Percentiles rank a stretch among this genome's conserved stretches.
phyloP scores from a whole-genome alignment of 495 filamentous ascomycete genomes.

The Trichoderma gamsii region DNA sequence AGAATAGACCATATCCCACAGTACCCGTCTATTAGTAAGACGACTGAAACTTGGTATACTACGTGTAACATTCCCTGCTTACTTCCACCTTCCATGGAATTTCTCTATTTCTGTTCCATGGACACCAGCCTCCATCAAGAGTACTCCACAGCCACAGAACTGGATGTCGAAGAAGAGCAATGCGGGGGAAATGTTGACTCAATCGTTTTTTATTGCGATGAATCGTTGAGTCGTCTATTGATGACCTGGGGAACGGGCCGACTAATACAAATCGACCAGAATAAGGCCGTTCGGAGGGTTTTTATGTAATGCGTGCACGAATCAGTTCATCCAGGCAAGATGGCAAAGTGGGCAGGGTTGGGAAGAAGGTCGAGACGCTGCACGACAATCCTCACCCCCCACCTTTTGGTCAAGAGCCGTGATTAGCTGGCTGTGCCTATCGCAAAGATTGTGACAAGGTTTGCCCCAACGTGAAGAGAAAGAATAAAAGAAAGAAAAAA shows the following conservation, averaged over 20 bases:
- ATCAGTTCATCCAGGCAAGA: not conserved
- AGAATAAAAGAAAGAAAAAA: too few relatives aligned
- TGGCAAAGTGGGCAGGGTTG: not conserved
- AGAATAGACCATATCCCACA: not conserved
- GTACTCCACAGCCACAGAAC: not conserved
- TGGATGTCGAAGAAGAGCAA: not conserved
- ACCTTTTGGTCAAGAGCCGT: not conserved
- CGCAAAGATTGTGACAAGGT: slow-evolving; percentile 1
- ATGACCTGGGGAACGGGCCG: not conserved
- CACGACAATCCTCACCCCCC: not conserved
- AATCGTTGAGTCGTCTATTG: not conserved
- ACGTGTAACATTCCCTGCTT: too few relatives aligned
- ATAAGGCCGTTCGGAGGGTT: not conserved
- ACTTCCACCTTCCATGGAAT: too few relatives aligned
- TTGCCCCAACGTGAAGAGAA: not conserved
- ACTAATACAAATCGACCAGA: not conserved
- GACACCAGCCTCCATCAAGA: too few relatives aligned
- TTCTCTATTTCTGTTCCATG: too few relatives aligned
- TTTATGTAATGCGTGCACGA: not conserved
- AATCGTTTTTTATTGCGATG: not conserved
- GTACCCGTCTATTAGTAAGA: not conserved
- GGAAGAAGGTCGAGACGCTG: not conserved
- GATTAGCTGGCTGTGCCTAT: not conserved
- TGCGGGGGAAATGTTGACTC: not conserved
- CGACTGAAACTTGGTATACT: not conserved